These are phyloP conservation scores for Jaminaea rosea DNA, from an alignment of 1,284 basidiomycete genomes.

Conservation along the genomic window DNA sequence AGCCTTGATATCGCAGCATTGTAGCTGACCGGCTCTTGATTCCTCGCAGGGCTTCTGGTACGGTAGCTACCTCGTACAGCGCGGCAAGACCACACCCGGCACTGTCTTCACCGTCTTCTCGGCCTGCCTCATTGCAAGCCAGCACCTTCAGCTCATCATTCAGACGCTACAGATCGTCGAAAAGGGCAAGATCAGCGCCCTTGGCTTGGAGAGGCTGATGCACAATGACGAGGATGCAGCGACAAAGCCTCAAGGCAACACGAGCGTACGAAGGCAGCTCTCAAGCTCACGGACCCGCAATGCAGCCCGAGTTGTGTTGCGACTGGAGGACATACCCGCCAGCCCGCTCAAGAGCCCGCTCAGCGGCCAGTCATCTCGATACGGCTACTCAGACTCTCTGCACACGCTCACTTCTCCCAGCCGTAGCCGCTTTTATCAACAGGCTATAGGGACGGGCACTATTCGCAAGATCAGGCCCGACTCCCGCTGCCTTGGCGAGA, in stretches of 20 bases:
- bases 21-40: too few species aligned
- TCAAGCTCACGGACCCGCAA: too few species aligned
- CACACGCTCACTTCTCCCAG: not conserved
- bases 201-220: conserved; percentile 51
- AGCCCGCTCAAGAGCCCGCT: not conserved
- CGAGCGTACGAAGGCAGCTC: too few species aligned
- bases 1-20: too few species aligned
- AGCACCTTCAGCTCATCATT: conserved; percentile 74
- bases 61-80: conserved; percentile 72
- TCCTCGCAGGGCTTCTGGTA: conserved; percentile 98
- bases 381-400: not conserved
- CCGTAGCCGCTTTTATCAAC: not conserved
- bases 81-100: conserved; percentile 61
- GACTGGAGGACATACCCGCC: not conserved
- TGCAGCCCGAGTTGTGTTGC: not conserved
- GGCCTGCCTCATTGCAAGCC: conserved; percentile 82
- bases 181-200: conserved; percentile 78
- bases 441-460: too few species aligned
- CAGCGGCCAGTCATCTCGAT: too few species aligned
- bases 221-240: not conserved
- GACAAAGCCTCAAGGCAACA: too few species aligned
- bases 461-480: conserved; percentile 20
- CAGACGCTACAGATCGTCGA: conserved; percentile 68
- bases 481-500: conserved; percentile 57
- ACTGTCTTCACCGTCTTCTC: conserved; percentile 92